Conservation (phyloP, 768 basidiomycete genomes). For the Naganishia friedmannii region DNA sequence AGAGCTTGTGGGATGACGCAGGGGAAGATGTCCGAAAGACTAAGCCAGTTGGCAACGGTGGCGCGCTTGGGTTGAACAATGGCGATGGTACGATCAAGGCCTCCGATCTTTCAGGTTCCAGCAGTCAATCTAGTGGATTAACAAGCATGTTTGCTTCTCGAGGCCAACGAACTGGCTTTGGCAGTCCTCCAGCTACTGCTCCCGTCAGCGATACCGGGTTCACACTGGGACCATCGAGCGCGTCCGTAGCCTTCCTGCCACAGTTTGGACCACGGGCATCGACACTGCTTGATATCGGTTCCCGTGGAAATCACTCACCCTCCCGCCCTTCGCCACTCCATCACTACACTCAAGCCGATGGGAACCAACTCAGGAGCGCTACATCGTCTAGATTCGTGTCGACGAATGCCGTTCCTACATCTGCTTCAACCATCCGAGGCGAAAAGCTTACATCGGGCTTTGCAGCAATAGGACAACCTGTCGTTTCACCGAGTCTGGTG, state of each 20-base stretch:
- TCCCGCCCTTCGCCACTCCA: constrained; percentile 25
- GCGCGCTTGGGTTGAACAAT: constrained; percentile 1
- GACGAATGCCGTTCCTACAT: constrained; percentile 15
- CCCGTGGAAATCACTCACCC: constrained; percentile 29
- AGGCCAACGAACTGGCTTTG: background rate
- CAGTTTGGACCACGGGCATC: constrained; percentile 37
- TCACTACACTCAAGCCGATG: constrained; percentile 25
- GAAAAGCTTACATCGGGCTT: constrained; percentile 22
- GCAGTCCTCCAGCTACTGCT: constrained; percentile 10
- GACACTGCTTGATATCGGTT: constrained; percentile 17
- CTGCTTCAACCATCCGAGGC: constrained; percentile 4
- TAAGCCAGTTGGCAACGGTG: background rate
- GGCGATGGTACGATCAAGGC: constrained; percentile 1
- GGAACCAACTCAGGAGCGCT: constrained; percentile 7
- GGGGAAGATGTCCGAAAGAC: constrained; percentile 43
- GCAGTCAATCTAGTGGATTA: constrained; percentile 17
- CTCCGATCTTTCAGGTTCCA: constrained; percentile 17
- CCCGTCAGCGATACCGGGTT: constrained; percentile 30
- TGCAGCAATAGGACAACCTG: constrained; percentile 26
- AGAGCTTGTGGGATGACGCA: constrained; percentile 67
- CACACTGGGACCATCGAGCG: constrained; percentile 66
- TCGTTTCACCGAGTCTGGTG: constrained; percentile 61
- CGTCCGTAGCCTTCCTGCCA: constrained; percentile 77
- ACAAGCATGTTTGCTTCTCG: constrained; percentile 30
- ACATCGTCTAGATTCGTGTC: constrained; percentile 4